These are phyloP conservation scores for Oemleria cerasiformis DNA, from an alignment of 306 rosid genomes.

Conservation along the genomic window DNA sequence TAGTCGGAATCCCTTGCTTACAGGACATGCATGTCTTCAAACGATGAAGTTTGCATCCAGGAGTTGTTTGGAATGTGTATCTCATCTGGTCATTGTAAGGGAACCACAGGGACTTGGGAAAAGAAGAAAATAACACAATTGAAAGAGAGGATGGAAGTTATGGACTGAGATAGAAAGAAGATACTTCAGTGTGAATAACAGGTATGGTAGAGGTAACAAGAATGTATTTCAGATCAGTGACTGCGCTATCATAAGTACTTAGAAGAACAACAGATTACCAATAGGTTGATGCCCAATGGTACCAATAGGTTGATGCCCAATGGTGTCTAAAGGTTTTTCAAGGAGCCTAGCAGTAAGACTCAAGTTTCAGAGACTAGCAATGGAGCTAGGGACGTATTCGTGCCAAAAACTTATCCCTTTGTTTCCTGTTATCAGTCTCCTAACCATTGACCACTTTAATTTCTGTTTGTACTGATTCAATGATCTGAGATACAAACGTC, in stretches of 20 bases:
- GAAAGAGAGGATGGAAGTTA: conserved; percentile 12
- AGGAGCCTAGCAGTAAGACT: neutral
- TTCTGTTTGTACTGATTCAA: neutral
- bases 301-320: too few relatives aligned
- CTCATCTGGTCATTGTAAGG: conserved; percentile 89
- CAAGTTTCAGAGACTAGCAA: neutral
- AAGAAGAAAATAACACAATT: conserved; percentile 3
- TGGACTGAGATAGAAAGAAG: neutral
- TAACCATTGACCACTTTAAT: neutral
- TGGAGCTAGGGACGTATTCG: neutral
- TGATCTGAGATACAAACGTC: neutral
- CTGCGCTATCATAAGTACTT: neutral
- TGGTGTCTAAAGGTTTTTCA: neutral
- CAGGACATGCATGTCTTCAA: conserved; percentile 61
- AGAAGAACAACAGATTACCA: neutral
- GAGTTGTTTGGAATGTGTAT: conserved; percentile 60
- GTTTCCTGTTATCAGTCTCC: neutral
- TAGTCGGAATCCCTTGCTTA: conserved; percentile 88
- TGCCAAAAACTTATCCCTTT: neutral
- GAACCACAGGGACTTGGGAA: conserved; percentile 74
- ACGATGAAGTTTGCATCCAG: conserved; percentile 64
- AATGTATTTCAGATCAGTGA: conserved; percentile 9
- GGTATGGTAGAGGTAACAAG: conserved; percentile 12
- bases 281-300: neutral
- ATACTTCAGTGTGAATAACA: conserved; percentile 6